These are phyloP conservation scores for Climacium dendroides DNA, from an alignment of 225 moss, liverwort and hornwort genomes.

Conservation along the genomic window DNA sequence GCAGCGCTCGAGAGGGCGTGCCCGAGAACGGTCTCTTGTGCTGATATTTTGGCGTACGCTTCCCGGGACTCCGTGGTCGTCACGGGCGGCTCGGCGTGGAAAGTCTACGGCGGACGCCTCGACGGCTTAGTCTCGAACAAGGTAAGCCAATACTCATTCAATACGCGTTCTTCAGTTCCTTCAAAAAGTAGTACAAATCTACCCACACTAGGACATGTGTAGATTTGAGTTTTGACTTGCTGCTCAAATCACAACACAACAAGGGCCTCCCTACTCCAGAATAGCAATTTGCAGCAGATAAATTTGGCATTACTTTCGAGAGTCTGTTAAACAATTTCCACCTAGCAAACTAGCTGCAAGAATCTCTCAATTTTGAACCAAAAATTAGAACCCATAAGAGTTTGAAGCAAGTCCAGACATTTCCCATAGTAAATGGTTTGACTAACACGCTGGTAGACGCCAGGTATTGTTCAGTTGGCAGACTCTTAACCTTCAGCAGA, in stretches of 20 bases:
- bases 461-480: background rate
- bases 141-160: background rate
- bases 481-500: background rate
- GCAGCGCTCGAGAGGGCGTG: conserved; percentile 11
- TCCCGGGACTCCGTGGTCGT: conserved; percentile 14
- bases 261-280: background rate
- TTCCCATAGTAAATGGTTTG: background rate
- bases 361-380: background rate
- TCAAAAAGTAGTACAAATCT: background rate
- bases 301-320: background rate
- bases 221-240: background rate
- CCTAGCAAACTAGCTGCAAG: background rate
- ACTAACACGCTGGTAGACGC: background rate
- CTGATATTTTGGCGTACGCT: conserved; percentile 45
- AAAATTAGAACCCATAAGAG: background rate
- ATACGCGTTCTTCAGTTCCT: background rate
- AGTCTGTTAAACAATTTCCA: background rate
- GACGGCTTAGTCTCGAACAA: conserved; percentile 19
- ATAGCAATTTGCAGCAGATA: background rate
- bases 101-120: conserved; percentile 12
- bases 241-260: background rate
- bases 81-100: conserved; percentile 6
- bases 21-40: conserved; percentile 25
- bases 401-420: background rate
- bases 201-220: background rate